Evolutionary conservation across 2,329 filamentous ascomycete genomes (phyloP).

Genomic region (Scedosporium minutisporum): DNA sequence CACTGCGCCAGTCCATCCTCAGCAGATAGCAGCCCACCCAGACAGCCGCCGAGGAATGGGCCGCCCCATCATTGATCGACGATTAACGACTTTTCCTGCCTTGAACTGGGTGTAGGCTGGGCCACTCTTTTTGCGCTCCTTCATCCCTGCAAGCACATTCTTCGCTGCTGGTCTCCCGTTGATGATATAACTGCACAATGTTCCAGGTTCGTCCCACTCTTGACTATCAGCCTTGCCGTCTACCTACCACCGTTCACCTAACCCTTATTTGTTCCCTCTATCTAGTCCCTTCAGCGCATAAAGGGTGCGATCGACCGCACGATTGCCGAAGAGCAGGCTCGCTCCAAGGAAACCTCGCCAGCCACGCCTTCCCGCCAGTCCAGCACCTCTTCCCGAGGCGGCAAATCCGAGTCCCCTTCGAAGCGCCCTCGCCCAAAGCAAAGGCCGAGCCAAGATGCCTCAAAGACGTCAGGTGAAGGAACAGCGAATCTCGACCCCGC

Average conservation of each 20-base stretch:
- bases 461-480: slow-evolving; percentile 26
- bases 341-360: slow-evolving; percentile 26
- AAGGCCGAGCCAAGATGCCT: slow-evolving; percentile 14
- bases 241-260: not conserved
- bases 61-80: no score
- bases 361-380: slow-evolving; percentile 28
- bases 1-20: no score
- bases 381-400: slow-evolving; percentile 10
- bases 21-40: no score
- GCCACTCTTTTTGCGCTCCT: no score
- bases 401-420: slow-evolving; percentile 3
- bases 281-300: slow-evolving; percentile 48
- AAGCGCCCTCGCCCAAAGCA: slow-evolving; percentile 29
- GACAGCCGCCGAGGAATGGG: no score
- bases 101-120: no score
- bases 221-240: not conserved
- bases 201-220: slow-evolving; percentile 11
- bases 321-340: slow-evolving; percentile 85
- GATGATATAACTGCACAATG: slow-evolving; percentile 8
- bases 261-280: not conserved
- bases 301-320: slow-evolving; percentile 77
- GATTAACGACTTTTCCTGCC: no score
- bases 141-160: no score
- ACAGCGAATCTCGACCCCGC: slow-evolving; percentile 63
- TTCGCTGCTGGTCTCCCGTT: not conserved